phyloP scores from a whole-genome alignment of 176 grass and related monocot genomes.

The Oryza nivara region DNA sequence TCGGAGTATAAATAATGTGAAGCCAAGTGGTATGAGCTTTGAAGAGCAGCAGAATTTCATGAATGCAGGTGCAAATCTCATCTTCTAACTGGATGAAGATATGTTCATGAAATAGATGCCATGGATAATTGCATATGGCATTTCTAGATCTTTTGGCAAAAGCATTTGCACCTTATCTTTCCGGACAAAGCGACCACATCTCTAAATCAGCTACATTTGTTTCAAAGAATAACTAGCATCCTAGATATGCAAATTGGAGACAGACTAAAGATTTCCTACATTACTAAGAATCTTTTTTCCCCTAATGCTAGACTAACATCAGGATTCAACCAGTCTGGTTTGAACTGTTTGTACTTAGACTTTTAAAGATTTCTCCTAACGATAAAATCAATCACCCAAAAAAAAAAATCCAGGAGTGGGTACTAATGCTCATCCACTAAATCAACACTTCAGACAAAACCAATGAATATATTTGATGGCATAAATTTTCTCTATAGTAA shows the following conservation, averaged over 20 bases:
- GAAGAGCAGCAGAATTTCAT: background rate
- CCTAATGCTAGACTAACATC: background rate
- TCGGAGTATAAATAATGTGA: too few relatives aligned
- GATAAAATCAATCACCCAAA: background rate
- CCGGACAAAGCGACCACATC: background rate
- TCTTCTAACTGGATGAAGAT: background rate
- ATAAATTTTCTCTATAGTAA: too few relatives aligned
- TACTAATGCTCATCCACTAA: background rate
- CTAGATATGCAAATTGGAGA: background rate
- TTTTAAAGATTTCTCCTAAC: background rate
- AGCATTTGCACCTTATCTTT: background rate
- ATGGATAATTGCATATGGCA: background rate
- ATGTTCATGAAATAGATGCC: background rate
- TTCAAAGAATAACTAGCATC: conserved; percentile 10
- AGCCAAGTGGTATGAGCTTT: background rate
- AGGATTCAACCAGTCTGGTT: background rate
- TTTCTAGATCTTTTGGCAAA: background rate
- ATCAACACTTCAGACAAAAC: background rate
- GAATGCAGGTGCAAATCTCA: background rate
- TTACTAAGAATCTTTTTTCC: background rate
- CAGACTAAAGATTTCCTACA: background rate
- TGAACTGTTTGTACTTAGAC: background rate
- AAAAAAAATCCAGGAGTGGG: background rate
- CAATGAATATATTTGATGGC: too few relatives aligned
- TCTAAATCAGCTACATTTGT: background rate